phyloP scores from a whole-genome alignment of 2,329 filamentous ascomycete species.

The Phyllosticta ampelicida region DNA sequence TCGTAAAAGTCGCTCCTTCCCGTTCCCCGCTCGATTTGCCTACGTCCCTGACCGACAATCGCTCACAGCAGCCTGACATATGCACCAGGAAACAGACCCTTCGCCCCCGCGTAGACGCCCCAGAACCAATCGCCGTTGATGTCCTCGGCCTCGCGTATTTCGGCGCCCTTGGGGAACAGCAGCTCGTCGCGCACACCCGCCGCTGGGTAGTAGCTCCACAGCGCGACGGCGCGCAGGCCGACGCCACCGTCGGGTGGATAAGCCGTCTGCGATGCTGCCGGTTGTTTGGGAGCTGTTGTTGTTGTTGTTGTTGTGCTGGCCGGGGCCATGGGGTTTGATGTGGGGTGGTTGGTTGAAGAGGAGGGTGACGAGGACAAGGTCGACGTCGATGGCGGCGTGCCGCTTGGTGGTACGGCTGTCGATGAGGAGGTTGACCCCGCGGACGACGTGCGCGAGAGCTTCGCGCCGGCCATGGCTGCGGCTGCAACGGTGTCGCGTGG shows the following conservation, averaged over 20 bases:
- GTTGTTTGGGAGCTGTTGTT: background rate
- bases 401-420: background rate
- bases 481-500: background rate
- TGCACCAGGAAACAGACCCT: constrained; percentile 68
- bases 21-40: too few relatives aligned
- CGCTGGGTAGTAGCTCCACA: constrained; percentile 71
- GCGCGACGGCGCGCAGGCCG: constrained; percentile 52
- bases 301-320: background rate
- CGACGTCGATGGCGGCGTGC: background rate
- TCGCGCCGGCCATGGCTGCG: background rate
- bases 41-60: too few relatives aligned
- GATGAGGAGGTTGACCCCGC: background rate
- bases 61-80: constrained; percentile 49
- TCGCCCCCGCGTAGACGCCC: constrained; percentile 71
- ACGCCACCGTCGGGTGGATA: constrained; percentile 70
- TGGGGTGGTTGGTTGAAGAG: background rate
- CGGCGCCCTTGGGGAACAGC: constrained; percentile 70
- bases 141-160: constrained; percentile 73
- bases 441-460: background rate
- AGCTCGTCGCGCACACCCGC: constrained; percentile 60
- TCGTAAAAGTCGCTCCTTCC: too few relatives aligned
- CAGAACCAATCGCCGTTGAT: constrained; percentile 87
- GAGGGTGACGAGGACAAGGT: background rate
- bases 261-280: constrained; percentile 5
- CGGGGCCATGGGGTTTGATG: background rate